Evolutionary conservation across 768 basidiomycete genomes (phyloP), one percentile per base, ranked within the genome.

Genomic region (Suillus subluteus): DNA sequence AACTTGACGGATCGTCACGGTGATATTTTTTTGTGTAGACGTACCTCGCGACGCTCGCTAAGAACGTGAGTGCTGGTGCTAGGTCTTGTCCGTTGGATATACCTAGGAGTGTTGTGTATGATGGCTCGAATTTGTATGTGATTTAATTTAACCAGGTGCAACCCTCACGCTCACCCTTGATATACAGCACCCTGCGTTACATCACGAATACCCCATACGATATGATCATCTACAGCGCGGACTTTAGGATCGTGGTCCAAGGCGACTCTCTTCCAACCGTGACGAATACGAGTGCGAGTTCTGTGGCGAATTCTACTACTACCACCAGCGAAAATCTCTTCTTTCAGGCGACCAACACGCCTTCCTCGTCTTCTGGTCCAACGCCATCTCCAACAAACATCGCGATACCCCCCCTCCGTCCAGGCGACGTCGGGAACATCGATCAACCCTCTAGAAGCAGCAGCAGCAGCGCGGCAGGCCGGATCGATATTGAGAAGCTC

Each of bases 211-310:
- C 67, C 4, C 79, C 78, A 16, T 64, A 58, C 15, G 40, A 66
- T 6, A n/a, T 66, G 32, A 78, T 79, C 1, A 70, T 85, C 30
- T 89, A 84, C 71, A 83, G 85, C 23, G 83, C 87, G 9, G 80
- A 84, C 68, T 90, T 90, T 65, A 70, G 67, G 46, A 83, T 88
- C 54, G 38, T 23, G 3, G 18, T 21, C 5, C 41, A 12, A 43
- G 59, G 40, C 18, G 43, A 61, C 18, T 43, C 59, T 13, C 7
- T 40, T 16, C 56, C 8, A 1, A 21, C n/a, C 6, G 8, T 0
- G 21, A 46, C 44, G 9, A 21, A 46, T 6, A 1, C 9, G 4
- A 32, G n/a, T 6, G 9, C 21, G 41, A 43, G 62, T 6, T n/a
- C 62, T 6, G 3, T 11, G 30, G 3, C 23, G 4, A 62, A 15